Evolutionary conservation across 2,329 filamentous ascomycete species (phyloP), one percentile per base, ranked within the genome.

Genomic region (Beauveria asiatica): DNA sequence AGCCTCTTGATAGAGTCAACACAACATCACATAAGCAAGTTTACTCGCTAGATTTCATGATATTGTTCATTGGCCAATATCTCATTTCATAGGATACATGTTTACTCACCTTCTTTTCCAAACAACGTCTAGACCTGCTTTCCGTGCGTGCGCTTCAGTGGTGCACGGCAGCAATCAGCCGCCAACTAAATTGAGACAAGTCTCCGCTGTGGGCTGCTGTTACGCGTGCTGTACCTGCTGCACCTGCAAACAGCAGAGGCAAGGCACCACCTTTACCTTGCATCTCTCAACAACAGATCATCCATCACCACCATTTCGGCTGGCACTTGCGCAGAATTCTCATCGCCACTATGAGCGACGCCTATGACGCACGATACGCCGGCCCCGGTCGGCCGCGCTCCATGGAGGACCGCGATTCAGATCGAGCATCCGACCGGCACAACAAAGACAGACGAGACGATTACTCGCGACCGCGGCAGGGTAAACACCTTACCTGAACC

Each of bases 381-480:
- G 69, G 69, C 60, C 64, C 67, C 61, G 68, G 66, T 45, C 67
- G 65, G 59, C 60, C 54, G 7, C 45, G 27, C 27, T 54, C 50
- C 19, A 33, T 54, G 48, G 67, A 70, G 59, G 64, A 65, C 59
- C 65, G 57, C 42, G 66, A 64, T 53, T 59, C 62, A 62, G 65
- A 64, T 61, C 37, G n/a, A 44, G n/a, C 48, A 37, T 25, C 21
- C 45, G 48, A 59, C 56, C n/a, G 21, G 19, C 23, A 33, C 33
- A 27, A 33, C 56, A 62, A 69, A 55, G 62, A 65, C 62, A 63
- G 69, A 64, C 65, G 64, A 68, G 70, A 73, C 67, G 73, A 76
- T 66, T 72, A 73, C 70, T 71, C 74, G 68, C 76, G 72, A 72
- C 73, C 75, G 74, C 74, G 77, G 75, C 78, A 80, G 76, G 78